A percentile compares a stretch with the other conserved stretches of the same genome.
Evolutionary conservation across 73 alveolate genomes (phyloP).

Genomic region (Symbiodinium natans): DNA sequence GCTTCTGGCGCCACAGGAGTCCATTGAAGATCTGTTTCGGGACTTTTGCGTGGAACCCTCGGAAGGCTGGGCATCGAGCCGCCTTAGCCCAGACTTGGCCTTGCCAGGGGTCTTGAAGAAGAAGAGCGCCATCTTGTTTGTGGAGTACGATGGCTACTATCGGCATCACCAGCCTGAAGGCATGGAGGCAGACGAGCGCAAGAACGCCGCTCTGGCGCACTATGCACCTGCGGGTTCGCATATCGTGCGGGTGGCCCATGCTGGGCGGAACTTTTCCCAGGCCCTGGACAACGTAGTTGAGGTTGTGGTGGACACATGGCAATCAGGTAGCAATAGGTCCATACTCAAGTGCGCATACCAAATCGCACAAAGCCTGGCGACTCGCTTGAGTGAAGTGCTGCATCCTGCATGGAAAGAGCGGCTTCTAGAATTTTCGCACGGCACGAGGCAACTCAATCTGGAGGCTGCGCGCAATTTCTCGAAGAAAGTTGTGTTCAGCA

Average conservation of each 20-base stretch:
- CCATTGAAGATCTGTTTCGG: not conserved
- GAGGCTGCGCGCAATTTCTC: too few species aligned
- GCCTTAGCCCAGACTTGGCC: not conserved
- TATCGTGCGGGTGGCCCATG: not conserved
- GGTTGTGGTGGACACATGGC: not conserved
- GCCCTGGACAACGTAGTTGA: too few species aligned
- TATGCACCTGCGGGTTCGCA: not conserved
- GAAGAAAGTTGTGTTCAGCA: too few species aligned
- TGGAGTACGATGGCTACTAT: conserved; percentile 23
- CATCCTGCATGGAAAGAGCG: too few species aligned
- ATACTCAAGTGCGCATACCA: not conserved
- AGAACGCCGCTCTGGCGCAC: not conserved
- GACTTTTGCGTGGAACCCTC: not conserved
- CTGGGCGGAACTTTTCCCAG: too few species aligned
- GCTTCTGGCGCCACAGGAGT: not conserved
- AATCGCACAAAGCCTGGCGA: not conserved
- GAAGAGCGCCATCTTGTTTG: conserved; percentile 13
- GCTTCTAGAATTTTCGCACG: too few species aligned
- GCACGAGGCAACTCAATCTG: too few species aligned
- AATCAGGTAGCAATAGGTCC: not conserved
- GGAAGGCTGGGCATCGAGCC: not conserved
- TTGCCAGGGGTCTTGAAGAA: not conserved
- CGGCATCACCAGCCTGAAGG: not conserved
- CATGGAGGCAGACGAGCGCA: not conserved
- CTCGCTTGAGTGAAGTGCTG: too few species aligned